Base-by-base conservation (phyloP, 768 basidiomycete species). In the Floccularia luteovirens region DNA sequence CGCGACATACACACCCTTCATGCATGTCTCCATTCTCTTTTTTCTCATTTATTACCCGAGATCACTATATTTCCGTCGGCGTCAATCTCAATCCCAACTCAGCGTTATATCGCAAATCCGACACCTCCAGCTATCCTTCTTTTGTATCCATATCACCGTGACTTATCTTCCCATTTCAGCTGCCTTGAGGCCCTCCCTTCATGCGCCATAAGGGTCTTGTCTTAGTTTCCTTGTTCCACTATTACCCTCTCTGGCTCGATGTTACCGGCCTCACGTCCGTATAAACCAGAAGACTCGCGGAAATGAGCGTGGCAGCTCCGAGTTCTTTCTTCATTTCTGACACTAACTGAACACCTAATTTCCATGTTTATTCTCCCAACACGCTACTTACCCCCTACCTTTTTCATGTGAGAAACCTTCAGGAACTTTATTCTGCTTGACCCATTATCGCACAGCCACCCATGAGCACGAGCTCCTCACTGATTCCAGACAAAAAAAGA, bases 221-320 rank as follows among this genome's bases (percentile, higher is more conserved):
- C 32, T 34, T 34, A n/a, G n/a, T n/a, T n/a, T n/a, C n/a, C n/a
- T n/a, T n/a, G n/a, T 8, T 34, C 16, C 16, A 34, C n/a, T 19
- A 34, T 34, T 34, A 12, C 32, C 32, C 32, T 34, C 32, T 34
- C 32, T 17, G 16, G 32, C 32, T 34, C 32, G 20, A 34, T 34
- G 8, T 34, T 7, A 34, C 32, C 7, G 20, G 10, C 27, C 16
- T 7, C 32, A 19, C 16, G n/a, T 34, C 8, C 16, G 8, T 19
- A n/a, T n/a, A n/a, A n/a, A n/a, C n/a, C n/a, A n/a, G n/a, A 34
- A 34, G 43, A 43, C 48, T 46, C 47, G 43, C 58, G 62, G 60
- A 61, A 50, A 64, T 62, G 59, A 60, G 52, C 61, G 57, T 60
- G 58, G 56, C 53, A 57, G 48, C 48, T 52, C 54, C 55, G 49